Evolutionary conservation across 176 grass and related monocot species (phyloP).

Genomic region (Aegilops sharonensis): DNA sequence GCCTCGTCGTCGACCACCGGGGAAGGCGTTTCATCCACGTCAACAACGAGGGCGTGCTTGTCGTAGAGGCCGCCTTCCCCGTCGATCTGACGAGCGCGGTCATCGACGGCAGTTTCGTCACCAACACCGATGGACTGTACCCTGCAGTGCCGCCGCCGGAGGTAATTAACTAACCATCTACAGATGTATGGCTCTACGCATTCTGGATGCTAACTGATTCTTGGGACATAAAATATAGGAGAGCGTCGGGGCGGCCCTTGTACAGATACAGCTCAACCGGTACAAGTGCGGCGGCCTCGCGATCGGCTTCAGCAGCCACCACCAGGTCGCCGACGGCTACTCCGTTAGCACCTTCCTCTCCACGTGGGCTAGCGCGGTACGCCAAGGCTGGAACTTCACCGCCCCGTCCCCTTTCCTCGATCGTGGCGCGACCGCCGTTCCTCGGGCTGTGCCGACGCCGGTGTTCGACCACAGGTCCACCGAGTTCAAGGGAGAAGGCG

Average conservation of each 20-base stretch:
- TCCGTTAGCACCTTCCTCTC: too few relatives aligned
- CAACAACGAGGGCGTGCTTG: too few relatives aligned
- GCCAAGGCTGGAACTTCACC: too few relatives aligned
- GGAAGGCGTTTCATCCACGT: too few relatives aligned
- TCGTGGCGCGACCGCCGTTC: not conserved
- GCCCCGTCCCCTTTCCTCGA: not conserved
- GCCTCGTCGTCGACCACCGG: too few relatives aligned
- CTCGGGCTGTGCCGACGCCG: not conserved
- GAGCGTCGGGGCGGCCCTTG: not conserved
- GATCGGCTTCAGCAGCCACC: too few relatives aligned
- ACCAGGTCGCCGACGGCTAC: too few relatives aligned
- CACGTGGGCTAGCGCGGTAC: too few relatives aligned
- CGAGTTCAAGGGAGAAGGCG: not conserved
- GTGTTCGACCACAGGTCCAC: not conserved
- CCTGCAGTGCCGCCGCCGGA: not conserved
- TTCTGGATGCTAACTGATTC: too few relatives aligned
- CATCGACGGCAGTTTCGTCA: not conserved
- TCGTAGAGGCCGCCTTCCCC: not conserved
- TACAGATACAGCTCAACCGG: too few relatives aligned
- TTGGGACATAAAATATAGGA: not conserved
- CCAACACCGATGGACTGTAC: not conserved
- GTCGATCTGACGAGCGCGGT: not conserved
- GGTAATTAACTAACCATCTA: not conserved
- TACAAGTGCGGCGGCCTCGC: too few relatives aligned
- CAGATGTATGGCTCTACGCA: too few relatives aligned